These are phyloP conservation scores for Nemania sp. DNA, from an alignment of 2,329 filamentous ascomycete genomes.

Conservation along the genomic window DNA sequence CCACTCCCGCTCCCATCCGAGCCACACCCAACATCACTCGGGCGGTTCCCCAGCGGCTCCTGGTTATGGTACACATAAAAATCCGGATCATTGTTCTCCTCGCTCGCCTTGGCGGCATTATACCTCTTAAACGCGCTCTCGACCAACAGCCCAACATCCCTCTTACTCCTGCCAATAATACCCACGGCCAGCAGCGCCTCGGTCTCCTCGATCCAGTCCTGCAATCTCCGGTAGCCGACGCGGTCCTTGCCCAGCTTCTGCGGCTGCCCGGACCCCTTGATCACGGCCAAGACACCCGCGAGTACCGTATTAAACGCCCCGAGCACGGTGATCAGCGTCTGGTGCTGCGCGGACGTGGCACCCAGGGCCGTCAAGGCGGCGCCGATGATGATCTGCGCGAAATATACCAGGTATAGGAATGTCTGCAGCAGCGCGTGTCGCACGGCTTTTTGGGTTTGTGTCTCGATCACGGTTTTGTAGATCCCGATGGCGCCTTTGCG, in stretches of 20 bases:
- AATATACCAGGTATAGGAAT: constrained; percentile 48
- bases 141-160: constrained; percentile 48
- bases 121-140: constrained; percentile 49
- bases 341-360: constrained; percentile 50
- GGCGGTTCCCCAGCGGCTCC: constrained; percentile 22
- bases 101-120: constrained; percentile 46
- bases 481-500: constrained; percentile 44
- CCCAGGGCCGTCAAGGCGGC: constrained; percentile 52
- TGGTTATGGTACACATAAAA: constrained; percentile 40
- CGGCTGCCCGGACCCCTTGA: constrained; percentile 56
- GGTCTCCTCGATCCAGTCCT: constrained; percentile 59
- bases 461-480: constrained; percentile 45
- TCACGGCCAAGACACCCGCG: constrained; percentile 61
- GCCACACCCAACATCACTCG: constrained; percentile 15
- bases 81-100: constrained; percentile 47
- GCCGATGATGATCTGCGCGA: constrained; percentile 52
- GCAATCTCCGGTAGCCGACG: constrained; percentile 49
- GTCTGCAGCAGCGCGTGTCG: constrained; percentile 42
- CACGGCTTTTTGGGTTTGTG: constrained; percentile 38
- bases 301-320: constrained; percentile 66
- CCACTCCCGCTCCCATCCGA: too few relatives aligned
- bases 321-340: constrained; percentile 57
- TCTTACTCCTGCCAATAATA: constrained; percentile 46
- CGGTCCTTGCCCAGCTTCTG: constrained; percentile 51
- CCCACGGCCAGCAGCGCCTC: constrained; percentile 49